Evolutionary conservation across 2,329 filamentous ascomycete genomes (phyloP).

Genomic region (Exserohilum rostratum): DNA sequence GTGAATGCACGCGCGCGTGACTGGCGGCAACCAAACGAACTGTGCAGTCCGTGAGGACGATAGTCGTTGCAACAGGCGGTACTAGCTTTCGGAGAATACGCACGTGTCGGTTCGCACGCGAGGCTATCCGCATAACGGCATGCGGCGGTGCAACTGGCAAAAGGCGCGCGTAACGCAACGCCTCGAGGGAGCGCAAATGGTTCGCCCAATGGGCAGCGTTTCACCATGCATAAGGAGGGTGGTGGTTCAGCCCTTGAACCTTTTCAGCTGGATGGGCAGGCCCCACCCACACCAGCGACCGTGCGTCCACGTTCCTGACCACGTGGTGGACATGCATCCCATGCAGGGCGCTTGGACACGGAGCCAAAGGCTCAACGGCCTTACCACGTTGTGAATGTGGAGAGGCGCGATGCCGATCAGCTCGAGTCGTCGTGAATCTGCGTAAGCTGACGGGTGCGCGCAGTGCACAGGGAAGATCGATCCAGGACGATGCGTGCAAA

Average conservation of each 20-base stretch:
- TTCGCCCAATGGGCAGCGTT: background rate
- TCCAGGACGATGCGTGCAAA: too few species aligned
- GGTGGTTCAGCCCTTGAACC: background rate
- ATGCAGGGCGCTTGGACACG: conserved; percentile 13
- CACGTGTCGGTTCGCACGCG: too few species aligned
- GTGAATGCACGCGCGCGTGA: too few species aligned
- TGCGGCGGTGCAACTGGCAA: background rate
- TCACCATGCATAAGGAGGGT: conserved; percentile 2
- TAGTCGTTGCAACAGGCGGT: too few species aligned
- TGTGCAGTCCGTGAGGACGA: too few species aligned
- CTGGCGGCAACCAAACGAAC: too few species aligned
- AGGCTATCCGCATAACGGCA: background rate
- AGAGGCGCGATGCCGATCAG: background rate
- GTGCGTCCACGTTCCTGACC: conserved; percentile 13
- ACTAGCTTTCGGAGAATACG: too few species aligned
- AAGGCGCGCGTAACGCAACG: too few species aligned
- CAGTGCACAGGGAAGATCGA: background rate
- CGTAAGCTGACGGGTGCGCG: background rate
- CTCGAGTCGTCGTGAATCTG: background rate
- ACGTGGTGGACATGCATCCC: conserved; percentile 12
- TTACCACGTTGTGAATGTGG: background rate
- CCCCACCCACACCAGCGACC: conserved; percentile 3
- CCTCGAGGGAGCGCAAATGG: too few species aligned
- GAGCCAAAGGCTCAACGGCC: conserved; percentile 2
- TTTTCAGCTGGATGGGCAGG: background rate